These are phyloP conservation scores for Orobanche coerulescens DNA, from an alignment of 257 asterid genomes.

Conservation along the genomic window DNA sequence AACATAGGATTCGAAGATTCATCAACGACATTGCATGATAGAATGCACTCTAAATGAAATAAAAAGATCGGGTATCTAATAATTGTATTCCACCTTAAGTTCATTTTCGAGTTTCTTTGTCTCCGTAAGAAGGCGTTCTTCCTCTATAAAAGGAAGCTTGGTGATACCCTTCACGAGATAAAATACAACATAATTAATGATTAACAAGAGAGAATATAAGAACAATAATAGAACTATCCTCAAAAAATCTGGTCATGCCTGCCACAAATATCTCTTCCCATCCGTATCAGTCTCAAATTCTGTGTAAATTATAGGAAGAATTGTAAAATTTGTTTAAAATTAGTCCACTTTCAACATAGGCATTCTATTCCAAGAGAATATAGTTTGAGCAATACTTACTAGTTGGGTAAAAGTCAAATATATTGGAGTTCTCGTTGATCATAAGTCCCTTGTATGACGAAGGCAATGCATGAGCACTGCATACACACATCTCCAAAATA, in stretches of 20 bases:
- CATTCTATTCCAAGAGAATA: neutral
- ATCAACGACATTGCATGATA: neutral
- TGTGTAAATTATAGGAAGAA: conserved; percentile 12
- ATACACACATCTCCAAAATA: neutral
- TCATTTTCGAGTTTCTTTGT: conserved; percentile 32
- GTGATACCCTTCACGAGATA: conserved; percentile 31
- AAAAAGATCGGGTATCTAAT: too few relatives aligned
- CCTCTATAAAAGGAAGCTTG: conserved; percentile 56
- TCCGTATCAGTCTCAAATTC: conserved; percentile 42
- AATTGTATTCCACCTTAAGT: conserved; percentile 29
- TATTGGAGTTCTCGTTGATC: conserved; percentile 32
- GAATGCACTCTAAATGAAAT: too few relatives aligned
- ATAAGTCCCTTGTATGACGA: conserved; percentile 32
- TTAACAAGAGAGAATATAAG: neutral
- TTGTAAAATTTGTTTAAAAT: neutral
- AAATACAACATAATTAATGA: neutral
- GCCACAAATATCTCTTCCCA: conserved; percentile 56
- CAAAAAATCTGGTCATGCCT: conserved; percentile 24
- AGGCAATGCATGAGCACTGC: conserved; percentile 57
- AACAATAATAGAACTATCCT: neutral
- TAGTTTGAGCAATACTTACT: conserved; percentile 23
- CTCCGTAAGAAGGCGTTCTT: conserved; percentile 39
- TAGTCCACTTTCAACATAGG: neutral
- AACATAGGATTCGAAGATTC: neutral
- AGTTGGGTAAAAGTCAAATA: conserved; percentile 42